phyloP scores from a whole-genome alignment of 2,329 filamentous ascomycete species.

The Elsinoe batatas region DNA sequence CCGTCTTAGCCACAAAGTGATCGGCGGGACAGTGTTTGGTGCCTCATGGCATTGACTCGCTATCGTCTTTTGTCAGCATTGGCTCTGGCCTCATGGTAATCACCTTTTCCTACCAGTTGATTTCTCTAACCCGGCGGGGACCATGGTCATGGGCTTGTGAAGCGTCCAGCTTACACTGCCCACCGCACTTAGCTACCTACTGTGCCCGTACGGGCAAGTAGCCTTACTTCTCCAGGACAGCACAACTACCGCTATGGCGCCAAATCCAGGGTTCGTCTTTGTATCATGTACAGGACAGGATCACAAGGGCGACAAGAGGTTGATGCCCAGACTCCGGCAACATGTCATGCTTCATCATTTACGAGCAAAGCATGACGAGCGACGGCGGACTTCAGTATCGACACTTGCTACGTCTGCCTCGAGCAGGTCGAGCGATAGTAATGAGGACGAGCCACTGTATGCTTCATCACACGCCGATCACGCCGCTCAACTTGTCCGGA shows the following conservation, averaged over 20 bases:
- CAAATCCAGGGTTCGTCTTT: slow-evolving; percentile 6
- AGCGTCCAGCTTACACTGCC: too few relatives aligned
- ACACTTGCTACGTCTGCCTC: too few relatives aligned
- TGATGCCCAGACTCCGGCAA: slow-evolving; percentile 1
- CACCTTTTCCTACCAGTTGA: too few relatives aligned
- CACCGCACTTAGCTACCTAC: background rate
- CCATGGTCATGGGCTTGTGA: too few relatives aligned
- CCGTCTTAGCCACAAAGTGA: background rate
- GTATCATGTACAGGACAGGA: background rate
- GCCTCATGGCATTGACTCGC: background rate
- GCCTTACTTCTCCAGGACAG: background rate
- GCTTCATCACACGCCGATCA: background rate
- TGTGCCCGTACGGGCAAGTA: background rate
- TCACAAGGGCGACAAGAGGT: slow-evolving; percentile 9
- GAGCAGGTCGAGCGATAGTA: background rate
- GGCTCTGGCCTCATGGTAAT: background rate
- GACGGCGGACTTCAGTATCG: background rate
- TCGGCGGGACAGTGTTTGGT: background rate
- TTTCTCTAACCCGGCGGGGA: too few relatives aligned
- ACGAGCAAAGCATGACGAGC: background rate
- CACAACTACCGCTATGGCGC: background rate
- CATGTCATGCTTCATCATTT: slow-evolving; percentile 10
- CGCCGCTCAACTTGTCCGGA: background rate
- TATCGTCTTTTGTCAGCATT: background rate
- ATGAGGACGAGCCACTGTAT: background rate